Evolutionary conservation across 2,329 filamentous ascomycete genomes (phyloP).

Genomic region (Talaromyces sp.): DNA sequence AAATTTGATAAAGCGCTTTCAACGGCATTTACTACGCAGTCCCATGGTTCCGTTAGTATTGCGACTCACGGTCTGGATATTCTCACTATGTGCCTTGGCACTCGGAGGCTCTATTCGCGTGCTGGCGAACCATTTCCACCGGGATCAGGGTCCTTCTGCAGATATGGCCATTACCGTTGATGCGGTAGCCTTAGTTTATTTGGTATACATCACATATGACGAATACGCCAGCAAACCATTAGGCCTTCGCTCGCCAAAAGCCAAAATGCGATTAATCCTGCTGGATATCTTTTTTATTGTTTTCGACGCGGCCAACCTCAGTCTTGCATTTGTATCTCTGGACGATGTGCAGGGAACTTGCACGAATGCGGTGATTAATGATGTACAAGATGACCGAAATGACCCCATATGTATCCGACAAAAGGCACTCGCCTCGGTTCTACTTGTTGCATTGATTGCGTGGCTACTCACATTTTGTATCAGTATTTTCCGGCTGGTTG

Average conservation of each 20-base stretch:
- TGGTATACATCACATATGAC: slow-evolving; percentile 90
- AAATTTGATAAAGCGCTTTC: slow-evolving; percentile 59
- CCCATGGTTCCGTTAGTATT: slow-evolving; percentile 83
- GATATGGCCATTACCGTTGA: slow-evolving; percentile 89
- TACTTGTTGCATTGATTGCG: slow-evolving; percentile 78
- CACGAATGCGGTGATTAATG: slow-evolving; percentile 48
- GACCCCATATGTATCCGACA: slow-evolving; percentile 61
- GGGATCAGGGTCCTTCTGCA: slow-evolving; percentile 69
- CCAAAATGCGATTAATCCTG: slow-evolving; percentile 86
- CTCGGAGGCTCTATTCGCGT: slow-evolving; percentile 74
- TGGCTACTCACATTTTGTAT: slow-evolving; percentile 90
- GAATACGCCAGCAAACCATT: slow-evolving; percentile 94
- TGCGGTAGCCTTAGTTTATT: slow-evolving; percentile 82
- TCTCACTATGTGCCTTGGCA: slow-evolving; percentile 77
- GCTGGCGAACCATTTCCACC: slow-evolving; percentile 50
- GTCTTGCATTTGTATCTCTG: slow-evolving; percentile 82
- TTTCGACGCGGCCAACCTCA: slow-evolving; percentile 90
- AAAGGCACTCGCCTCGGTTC: slow-evolving; percentile 71
- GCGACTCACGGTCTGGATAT: slow-evolving; percentile 76
- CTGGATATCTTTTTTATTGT: slow-evolving; percentile 96
- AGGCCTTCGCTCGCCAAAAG: slow-evolving; percentile 75
- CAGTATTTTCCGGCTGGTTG: slow-evolving; percentile 67
- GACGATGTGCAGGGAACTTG: slow-evolving; percentile 61
- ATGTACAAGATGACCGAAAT: slow-evolving; percentile 35
- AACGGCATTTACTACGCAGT: slow-evolving; percentile 71